A percentile compares a stretch with the other conserved stretches of the same genome.
These are phyloP conservation scores for Cytidiella melzeri DNA, from an alignment of 768 basidiomycete species.

Conservation along the genomic window DNA sequence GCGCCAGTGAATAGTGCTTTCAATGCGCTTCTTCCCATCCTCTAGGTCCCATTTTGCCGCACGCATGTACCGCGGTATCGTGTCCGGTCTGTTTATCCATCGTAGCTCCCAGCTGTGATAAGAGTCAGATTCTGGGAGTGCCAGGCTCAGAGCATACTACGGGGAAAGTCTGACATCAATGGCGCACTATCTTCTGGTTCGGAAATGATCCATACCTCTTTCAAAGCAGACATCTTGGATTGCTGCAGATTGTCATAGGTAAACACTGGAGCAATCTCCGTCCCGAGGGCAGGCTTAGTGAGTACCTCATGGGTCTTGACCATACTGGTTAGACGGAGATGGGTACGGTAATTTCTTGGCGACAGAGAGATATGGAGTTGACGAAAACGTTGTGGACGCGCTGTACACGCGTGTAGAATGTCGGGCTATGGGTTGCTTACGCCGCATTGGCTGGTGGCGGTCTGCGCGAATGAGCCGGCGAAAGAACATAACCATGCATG, in stretches of 20 bases:
- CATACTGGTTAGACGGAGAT: slow-evolving; percentile 25
- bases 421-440: not conserved
- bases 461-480: too few species aligned
- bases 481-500: too few species aligned
- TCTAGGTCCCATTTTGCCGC: slow-evolving; percentile 79
- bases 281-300: slow-evolving; percentile 48
- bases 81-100: slow-evolving; percentile 69
- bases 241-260: slow-evolving; percentile 61
- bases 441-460: too few species aligned
- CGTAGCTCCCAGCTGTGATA: slow-evolving; percentile 74
- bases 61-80: slow-evolving; percentile 71
- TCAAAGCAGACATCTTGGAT: slow-evolving; percentile 51
- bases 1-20: slow-evolving; percentile 78
- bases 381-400: not conserved
- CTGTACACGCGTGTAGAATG: not conserved
- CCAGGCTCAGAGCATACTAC: slow-evolving; percentile 63
- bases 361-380: too few species aligned
- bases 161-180: not conserved
- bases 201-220: slow-evolving; percentile 42
- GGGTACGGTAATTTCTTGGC: too few species aligned
- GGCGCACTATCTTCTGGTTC: not conserved
- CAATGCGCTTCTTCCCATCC: slow-evolving; percentile 74
- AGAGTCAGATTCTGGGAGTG: slow-evolving; percentile 59
- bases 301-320: slow-evolving; percentile 41
- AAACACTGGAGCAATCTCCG: slow-evolving; percentile 46